These are phyloP conservation scores for Berberis thunbergii DNA, from an alignment of 164 flowering plant species.

Conservation along the genomic window DNA sequence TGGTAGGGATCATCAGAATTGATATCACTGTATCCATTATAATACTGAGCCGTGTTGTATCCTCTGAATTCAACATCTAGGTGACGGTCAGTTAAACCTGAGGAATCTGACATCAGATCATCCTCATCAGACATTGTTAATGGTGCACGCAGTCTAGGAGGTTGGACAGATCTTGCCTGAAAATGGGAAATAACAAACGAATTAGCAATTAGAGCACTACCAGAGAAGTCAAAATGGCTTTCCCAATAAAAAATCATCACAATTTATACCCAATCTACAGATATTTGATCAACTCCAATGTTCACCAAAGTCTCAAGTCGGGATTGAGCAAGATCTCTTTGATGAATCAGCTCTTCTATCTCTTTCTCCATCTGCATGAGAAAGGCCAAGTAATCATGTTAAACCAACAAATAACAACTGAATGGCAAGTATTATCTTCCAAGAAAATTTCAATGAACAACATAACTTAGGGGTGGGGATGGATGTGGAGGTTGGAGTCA, in stretches of 20 bases:
- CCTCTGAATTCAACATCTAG: constrained; percentile 20
- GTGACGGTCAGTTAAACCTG: constrained; percentile 13
- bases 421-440: no score
- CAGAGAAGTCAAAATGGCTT: not conserved
- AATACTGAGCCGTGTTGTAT: constrained; percentile 13
- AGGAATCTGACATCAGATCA: constrained; percentile 27
- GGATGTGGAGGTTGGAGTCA: no score
- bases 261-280: constrained; percentile 32
- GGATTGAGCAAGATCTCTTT: constrained; percentile 78
- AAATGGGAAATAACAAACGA: constrained; percentile 4
- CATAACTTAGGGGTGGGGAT: no score
- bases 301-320: constrained; percentile 59
- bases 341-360: constrained; percentile 58
- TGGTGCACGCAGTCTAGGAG: constrained; percentile 14
- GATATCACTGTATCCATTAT: constrained; percentile 3
- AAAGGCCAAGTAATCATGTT: constrained; percentile 8
- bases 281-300: constrained; percentile 36
- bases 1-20: not conserved
- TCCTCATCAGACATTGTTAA: constrained; percentile 8
- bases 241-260: not conserved
- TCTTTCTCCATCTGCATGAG: constrained; percentile 78
- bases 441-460: no score
- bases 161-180: constrained; percentile 19
- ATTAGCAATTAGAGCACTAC: constrained; percentile 2
- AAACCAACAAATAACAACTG: not conserved